Evolutionary conservation across 495 filamentous ascomycete genomes (phyloP).

Genomic region (Talaromyces wortmannii): DNA sequence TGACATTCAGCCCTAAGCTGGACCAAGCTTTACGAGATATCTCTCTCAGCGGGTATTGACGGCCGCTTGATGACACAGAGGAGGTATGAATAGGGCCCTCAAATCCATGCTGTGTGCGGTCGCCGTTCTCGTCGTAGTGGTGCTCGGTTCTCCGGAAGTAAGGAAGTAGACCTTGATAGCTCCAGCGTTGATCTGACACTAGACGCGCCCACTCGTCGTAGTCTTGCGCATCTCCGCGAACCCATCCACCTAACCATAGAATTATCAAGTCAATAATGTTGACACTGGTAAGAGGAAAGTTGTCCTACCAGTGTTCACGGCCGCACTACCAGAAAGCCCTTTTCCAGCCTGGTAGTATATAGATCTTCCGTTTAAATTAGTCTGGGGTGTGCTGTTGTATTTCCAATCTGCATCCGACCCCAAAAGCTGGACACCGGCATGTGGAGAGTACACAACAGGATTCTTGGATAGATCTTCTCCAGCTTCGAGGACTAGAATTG

Average conservation of each 20-base stretch:
- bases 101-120: constrained; percentile 13
- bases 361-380: constrained; percentile 12
- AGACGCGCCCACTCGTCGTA: constrained; percentile 29
- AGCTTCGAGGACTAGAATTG: constrained; percentile 20
- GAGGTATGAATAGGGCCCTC: constrained; percentile 14
- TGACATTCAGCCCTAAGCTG: constrained; percentile 15
- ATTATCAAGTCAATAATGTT: too few species aligned
- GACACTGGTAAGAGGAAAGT: too few species aligned
- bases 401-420: constrained; percentile 23
- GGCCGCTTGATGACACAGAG: constrained; percentile 11
- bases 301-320: constrained; percentile 9
- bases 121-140: neutral
- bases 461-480: constrained; percentile 15
- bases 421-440: neutral
- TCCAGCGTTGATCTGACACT: constrained; percentile 27
- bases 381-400: constrained; percentile 24
- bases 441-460: constrained; percentile 3
- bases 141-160: constrained; percentile 16
- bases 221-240: constrained; percentile 25
- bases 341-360: constrained; percentile 22
- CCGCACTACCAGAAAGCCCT: constrained; percentile 26
- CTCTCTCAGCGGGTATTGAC: constrained; percentile 21
- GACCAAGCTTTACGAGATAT: constrained; percentile 12
- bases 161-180: constrained; percentile 18
- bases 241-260: constrained; percentile 13